phyloP scores from a whole-genome alignment of 2,329 filamentous ascomycete species.

The Penicillium sp. region DNA sequence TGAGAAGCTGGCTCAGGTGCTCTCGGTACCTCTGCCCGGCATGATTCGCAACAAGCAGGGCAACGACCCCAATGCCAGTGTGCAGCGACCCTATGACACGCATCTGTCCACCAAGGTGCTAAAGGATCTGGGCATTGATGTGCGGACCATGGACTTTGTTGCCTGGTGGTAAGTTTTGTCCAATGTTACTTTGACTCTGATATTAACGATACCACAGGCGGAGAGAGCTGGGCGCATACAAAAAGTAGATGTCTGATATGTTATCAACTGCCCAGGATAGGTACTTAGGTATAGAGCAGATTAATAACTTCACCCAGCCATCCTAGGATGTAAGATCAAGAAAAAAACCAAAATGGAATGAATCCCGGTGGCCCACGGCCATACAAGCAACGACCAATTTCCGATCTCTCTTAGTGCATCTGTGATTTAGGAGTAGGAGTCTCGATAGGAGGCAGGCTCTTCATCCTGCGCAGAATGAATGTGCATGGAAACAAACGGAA shows the following conservation, averaged over 20 bases:
- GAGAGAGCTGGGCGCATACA: not conserved
- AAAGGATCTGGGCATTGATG: conserved; percentile 70
- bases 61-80: conserved; percentile 67
- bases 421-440: not conserved
- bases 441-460: not conserved
- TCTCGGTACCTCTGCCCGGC: conserved; percentile 67
- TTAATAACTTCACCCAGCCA: not conserved
- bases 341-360: not conserved
- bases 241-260: not conserved
- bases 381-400: not conserved
- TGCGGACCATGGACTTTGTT: conserved; percentile 70
- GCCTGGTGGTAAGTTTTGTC: conserved; percentile 67
- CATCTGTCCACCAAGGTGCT: conserved; percentile 77
- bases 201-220: not conserved
- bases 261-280: not conserved
- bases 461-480: not conserved
- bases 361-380: not conserved
- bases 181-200: not conserved
- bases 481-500: no score
- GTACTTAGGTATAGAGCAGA: not conserved
- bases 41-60: conserved; percentile 67
- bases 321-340: not conserved
- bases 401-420: not conserved
- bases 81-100: conserved; percentile 82
- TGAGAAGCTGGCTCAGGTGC: conserved; percentile 71